Percentiles rank a stretch among this genome's conserved stretches.
Evolutionary conservation across 2,329 filamentous ascomycete genomes (phyloP).

Genomic region (Colletotrichum tabaci): DNA sequence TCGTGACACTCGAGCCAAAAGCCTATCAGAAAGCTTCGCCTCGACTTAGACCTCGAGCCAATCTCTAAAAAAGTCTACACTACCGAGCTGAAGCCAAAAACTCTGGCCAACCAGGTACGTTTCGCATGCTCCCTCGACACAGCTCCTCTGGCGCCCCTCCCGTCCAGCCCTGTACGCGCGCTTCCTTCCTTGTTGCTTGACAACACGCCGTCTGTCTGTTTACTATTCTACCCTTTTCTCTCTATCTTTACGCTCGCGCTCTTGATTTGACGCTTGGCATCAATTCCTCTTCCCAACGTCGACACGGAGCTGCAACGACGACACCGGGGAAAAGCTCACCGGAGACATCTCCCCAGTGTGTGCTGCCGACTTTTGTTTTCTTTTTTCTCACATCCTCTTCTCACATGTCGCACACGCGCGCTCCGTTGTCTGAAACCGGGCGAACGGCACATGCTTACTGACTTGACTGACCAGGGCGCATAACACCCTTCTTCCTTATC

Average conservation of each 20-base stretch:
- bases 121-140: conserved; percentile 36
- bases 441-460: conserved; percentile 36
- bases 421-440: conserved; percentile 31
- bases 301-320: not conserved
- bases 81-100: conserved; percentile 28
- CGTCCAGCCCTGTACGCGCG: conserved; percentile 39
- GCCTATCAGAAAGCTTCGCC: conserved; percentile 42
- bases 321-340: not conserved
- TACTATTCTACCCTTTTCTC: conserved; percentile 13
- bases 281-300: not conserved
- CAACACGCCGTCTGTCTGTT: conserved; percentile 2
- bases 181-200: conserved; percentile 38
- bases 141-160: conserved; percentile 40
- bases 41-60: conserved; percentile 36
- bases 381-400: not conserved
- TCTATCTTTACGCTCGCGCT: not conserved
- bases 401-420: conserved; percentile 9
- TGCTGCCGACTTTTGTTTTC: not conserved
- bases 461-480: conserved; percentile 29
- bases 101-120: conserved; percentile 41
- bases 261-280: conserved; percentile 1
- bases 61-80: conserved; percentile 13
- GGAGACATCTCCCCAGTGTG: not conserved
- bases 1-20: conserved; percentile 42
- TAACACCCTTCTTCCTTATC: conserved; percentile 20